phyloP scores from a whole-genome alignment of 2,329 filamentous ascomycete genomes.

The Escovopsis sp. region DNA sequence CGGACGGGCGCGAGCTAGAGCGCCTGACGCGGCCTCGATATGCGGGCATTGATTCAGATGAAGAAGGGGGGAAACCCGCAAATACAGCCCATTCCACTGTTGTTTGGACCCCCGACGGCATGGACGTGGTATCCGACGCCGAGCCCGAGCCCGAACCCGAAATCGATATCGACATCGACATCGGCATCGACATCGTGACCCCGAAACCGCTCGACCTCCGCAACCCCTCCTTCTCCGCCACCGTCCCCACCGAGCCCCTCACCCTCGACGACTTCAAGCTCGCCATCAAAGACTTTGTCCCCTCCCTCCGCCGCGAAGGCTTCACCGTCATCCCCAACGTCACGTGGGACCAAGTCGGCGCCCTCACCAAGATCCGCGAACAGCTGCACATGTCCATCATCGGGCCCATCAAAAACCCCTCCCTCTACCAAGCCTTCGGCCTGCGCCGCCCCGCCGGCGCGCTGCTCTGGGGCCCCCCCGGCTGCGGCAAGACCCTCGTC shows the following conservation, averaged over 20 bases:
- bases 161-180: no score
- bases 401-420: slow-evolving; percentile 70
- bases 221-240: slow-evolving; percentile 3
- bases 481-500: slow-evolving; percentile 90
- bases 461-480: slow-evolving; percentile 89
- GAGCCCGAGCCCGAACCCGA: no score
- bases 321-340: slow-evolving; percentile 90
- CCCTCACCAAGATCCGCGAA: slow-evolving; percentile 61
- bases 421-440: slow-evolving; percentile 60
- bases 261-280: slow-evolving; percentile 45
- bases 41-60: no score
- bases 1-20: slow-evolving; percentile 5
- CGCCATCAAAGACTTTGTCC: slow-evolving; percentile 47
- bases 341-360: slow-evolving; percentile 86
- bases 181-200: no score
- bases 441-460: slow-evolving; percentile 74
- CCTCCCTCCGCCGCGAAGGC: slow-evolving; percentile 70
- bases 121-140: slow-evolving; percentile 4
- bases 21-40: slow-evolving; percentile 3
- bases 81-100: no score
- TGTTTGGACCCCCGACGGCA: slow-evolving; percentile 2
- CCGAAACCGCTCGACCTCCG: slow-evolving; percentile 1
- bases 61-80: no score
- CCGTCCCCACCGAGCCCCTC: slow-evolving; percentile 4
- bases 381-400: slow-evolving; percentile 78